Conservation (phyloP, 176 grass and related monocot genomes). For the Avena insularis region DNA sequence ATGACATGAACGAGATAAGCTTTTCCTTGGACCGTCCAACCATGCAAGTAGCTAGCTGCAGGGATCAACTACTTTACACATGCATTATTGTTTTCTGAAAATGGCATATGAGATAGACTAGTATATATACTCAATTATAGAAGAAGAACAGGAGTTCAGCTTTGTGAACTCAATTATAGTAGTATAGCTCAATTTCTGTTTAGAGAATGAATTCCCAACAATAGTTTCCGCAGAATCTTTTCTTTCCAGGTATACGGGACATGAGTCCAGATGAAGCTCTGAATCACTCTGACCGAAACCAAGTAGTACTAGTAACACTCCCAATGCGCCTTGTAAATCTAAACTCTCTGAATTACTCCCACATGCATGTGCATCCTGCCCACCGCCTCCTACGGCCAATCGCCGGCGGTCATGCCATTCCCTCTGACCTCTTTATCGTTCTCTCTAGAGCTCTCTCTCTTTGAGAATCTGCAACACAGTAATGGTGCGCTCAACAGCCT, state of each 20-base stretch:
- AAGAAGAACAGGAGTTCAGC: background rate
- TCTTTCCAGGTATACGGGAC: slow-evolving; percentile 35
- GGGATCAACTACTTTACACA: slow-evolving; percentile 16
- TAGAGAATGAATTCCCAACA: background rate
- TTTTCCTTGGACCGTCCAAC: slow-evolving; percentile 48
- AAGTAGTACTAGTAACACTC: slow-evolving; percentile 35
- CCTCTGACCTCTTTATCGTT: slow-evolving; percentile 13
- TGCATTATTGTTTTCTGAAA: slow-evolving; percentile 18
- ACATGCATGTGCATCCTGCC: slow-evolving; percentile 42
- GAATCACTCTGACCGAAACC: slow-evolving; percentile 34
- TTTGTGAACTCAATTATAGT: background rate
- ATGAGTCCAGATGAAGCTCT: slow-evolving; percentile 33
- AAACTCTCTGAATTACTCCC: slow-evolving; percentile 50
- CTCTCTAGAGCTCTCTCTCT: background rate
- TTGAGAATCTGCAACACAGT: slow-evolving; percentile 7
- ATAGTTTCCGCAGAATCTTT: slow-evolving; percentile 31
- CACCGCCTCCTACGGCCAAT: slow-evolving; percentile 66
- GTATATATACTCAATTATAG: background rate
- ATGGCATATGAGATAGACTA: background rate
- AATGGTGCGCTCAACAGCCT: background rate
- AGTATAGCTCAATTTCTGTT: background rate
- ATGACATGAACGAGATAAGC: slow-evolving; percentile 43
- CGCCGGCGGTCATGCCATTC: slow-evolving; percentile 35
- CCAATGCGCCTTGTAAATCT: slow-evolving; percentile 67
- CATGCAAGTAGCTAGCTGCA: background rate